A percentile compares a stretch with the other conserved stretches of the same genome.
Evolutionary conservation across 2,329 filamentous ascomycete species (phyloP).

Genomic region (Coniochaeta prunicola): DNA sequence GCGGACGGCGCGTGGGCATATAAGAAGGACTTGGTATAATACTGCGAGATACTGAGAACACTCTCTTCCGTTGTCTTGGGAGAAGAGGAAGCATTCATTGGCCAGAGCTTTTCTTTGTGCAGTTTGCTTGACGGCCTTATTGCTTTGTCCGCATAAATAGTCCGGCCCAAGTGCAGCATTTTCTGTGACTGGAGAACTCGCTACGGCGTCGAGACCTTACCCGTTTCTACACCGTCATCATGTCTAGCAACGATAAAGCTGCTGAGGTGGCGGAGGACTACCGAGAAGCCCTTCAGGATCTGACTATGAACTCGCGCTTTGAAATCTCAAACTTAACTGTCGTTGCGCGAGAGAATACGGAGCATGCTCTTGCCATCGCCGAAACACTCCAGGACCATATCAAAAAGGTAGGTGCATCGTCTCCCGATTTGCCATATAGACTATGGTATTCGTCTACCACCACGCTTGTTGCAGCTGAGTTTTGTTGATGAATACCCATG

Average conservation of each 20-base stretch:
- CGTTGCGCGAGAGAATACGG: conserved; percentile 95
- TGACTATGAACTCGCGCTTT: conserved; percentile 83
- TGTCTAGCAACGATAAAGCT: conserved; percentile 31
- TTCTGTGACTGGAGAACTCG: background rate
- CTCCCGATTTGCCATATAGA: background rate
- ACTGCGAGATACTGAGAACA: background rate
- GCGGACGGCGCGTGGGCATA: background rate
- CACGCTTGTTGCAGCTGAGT: background rate
- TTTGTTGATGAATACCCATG: background rate
- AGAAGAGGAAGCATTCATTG: background rate
- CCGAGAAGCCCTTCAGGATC: conserved; percentile 83
- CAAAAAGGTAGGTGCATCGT: conserved; percentile 66
- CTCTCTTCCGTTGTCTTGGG: background rate
- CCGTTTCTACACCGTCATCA: background rate
- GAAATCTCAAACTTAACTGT: conserved; percentile 97
- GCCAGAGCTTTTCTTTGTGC: background rate
- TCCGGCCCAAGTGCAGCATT: background rate
- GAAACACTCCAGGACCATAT: conserved; percentile 89
- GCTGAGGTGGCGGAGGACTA: conserved; percentile 95
- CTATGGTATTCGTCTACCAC: background rate
- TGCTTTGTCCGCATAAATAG: background rate
- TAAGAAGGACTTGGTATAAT: background rate
- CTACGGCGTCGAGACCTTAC: background rate
- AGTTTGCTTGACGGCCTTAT: background rate
- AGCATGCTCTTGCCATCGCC: conserved; percentile 89